Evolutionary conservation across 768 basidiomycete genomes (phyloP), one percentile per base, ranked within the genome.

Genomic region (Tylopilus felleus): DNA sequence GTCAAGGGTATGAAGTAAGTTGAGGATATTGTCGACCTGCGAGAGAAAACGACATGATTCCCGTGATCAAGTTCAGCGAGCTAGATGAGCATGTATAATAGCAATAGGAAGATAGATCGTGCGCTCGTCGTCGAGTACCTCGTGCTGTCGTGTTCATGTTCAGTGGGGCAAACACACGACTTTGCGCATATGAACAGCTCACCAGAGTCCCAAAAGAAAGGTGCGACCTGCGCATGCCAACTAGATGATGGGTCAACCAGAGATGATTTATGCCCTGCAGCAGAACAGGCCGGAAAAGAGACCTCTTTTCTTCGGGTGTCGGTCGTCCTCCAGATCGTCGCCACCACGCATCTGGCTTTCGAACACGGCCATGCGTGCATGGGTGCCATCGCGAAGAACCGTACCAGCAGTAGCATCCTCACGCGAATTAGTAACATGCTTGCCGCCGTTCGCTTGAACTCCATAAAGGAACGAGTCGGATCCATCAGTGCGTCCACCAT

Each of bases 381-480:
- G 76, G 53, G 60, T 48, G 45, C 62, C 69, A 57, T 69, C 73
- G 36, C 65, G 74, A 53, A 60, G 61, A 56, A 51, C 58, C 33
- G 69, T 72, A n/a, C 73, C 68, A 53, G 74, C 76, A 53, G 80
- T 80, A 19, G 79, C 77, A 39, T 76, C 77, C 49, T 84, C 83
- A 44, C 80, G 74, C 13, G 81, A 81, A 45, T 72, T 74, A 14
- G 79, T 74, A 41, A 74, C 74, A 60, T 74, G 76, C 68, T 83
- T 85, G 51, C 74, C 77, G 8, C 66, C 70, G 49, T 75, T 75
- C 10, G 60, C 66, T 57, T 81, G 83, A 39, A 63, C 65, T 41
- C 79, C 80, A 60, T 88, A 89, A 64, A 86, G 64, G 74, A 84
- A 85, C 27, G 86, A 82, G 52, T 89, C 88, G 7, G 86, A 83